phyloP scores from a whole-genome alignment of 257 asterid genomes.

The Salvia miltiorrhiza region DNA sequence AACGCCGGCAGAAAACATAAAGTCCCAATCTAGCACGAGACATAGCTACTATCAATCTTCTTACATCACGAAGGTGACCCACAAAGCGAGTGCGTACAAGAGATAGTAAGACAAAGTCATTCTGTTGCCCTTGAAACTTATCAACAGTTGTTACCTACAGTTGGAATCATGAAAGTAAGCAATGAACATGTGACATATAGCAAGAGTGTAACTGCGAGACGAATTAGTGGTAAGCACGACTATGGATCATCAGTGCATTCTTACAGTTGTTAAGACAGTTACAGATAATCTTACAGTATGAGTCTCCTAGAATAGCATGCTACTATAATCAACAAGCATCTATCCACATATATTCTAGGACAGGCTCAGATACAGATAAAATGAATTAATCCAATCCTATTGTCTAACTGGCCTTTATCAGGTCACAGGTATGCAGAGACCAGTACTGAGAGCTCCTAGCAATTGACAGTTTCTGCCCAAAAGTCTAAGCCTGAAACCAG shows the following conservation, averaged over 20 bases:
- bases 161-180: slow-evolving; percentile 17
- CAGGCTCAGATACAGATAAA: background rate
- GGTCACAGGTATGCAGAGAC: background rate
- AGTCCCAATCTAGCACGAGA: slow-evolving; percentile 99
- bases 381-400: background rate
- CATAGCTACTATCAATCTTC: slow-evolving; percentile 98
- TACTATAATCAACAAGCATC: background rate
- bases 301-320: background rate
- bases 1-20: slow-evolving; percentile 85
- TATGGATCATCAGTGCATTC: background rate
- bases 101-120: slow-evolving; percentile 79
- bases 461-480: background rate
- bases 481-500: background rate
- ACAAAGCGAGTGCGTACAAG: slow-evolving; percentile 98
- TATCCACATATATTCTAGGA: background rate
- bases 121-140: slow-evolving; percentile 99
- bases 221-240: background rate
- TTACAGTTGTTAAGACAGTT: too few relatives aligned
- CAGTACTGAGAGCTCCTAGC: background rate
- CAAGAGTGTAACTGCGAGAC: background rate
- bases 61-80: slow-evolving; percentile 98
- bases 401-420: background rate
- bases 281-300: background rate
- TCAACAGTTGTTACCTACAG: slow-evolving; percentile 90
- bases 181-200: slow-evolving; percentile 1